Evolutionary conservation across 441 rosid genomes (phyloP), one percentile per base, ranked within the genome.

Genomic region (Sinapis alba): DNA sequence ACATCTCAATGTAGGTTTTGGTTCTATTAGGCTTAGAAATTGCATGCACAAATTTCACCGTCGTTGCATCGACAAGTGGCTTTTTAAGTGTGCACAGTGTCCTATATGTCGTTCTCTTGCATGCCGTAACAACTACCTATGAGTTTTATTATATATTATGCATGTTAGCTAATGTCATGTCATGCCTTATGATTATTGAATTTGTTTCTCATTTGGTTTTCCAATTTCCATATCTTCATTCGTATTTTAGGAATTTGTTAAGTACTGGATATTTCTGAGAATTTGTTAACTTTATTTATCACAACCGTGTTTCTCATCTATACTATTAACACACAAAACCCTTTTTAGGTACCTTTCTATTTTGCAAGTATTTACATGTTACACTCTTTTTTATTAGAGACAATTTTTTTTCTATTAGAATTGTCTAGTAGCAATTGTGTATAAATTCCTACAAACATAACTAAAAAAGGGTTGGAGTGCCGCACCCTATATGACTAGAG

Each of bases 21-120:
- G 58, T 61, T 61, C 30, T 21, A 20, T 21, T 7, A 61, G 67
- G 50, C 32, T 47, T 45, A 2, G 60, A 28, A n/a, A 71, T 18
- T 60, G 67, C 47, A 60, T 45, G 68, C 68, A 61, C 12, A 60
- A 61, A 30, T 47, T 20, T 32, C 73, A 41, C 34, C 13, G 0
- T n/a, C 15, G 7, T 26, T 71, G 50, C 34, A 71, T 71, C 16
- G 13, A 3, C 30, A 61, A 6, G 47, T 71, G 68, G 68, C 51
- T 71, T 71, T 20, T 5, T 0, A 45, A 61, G 34, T 28, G 50
- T 61, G 11, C 50, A 12, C 8, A 0, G 19, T 70, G 66, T 70
- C 74, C 66, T 43, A 4, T 4, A 18, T 59, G 66, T 11, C 65
- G 65, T 43, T 43, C 74, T 59, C 24, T 13, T 20, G 51, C 62